Percentiles rank a stretch among this genome's conserved stretches.
Evolutionary conservation across 768 basidiomycete species (phyloP).

Genomic region (Pleurotus djamor): DNA sequence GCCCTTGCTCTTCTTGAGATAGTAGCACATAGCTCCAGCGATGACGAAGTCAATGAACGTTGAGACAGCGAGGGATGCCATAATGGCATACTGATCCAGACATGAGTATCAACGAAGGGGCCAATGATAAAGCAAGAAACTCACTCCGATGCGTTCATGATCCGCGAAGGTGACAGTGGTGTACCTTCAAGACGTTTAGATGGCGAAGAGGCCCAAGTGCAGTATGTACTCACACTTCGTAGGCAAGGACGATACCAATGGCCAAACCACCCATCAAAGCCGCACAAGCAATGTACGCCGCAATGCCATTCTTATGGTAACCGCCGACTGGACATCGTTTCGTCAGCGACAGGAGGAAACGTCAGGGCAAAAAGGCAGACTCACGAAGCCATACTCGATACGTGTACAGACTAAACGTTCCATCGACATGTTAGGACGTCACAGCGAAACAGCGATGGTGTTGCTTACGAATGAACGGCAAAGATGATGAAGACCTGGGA

Average conservation of each 20-base stretch:
- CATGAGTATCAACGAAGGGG: too few relatives aligned
- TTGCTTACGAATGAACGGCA: slow-evolving; percentile 39
- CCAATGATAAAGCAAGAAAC: too few relatives aligned
- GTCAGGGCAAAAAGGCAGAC: slow-evolving; percentile 16
- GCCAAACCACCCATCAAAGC: slow-evolving; percentile 18
- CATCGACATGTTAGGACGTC: not conserved
- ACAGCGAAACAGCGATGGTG: not conserved
- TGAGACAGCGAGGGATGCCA: slow-evolving; percentile 36
- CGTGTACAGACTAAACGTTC: slow-evolving; percentile 33
- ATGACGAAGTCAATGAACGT: slow-evolving; percentile 45
- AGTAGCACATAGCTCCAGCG: slow-evolving; percentile 28
- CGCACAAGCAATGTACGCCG: slow-evolving; percentile 22
- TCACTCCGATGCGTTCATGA: slow-evolving; percentile 26
- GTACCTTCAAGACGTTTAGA: slow-evolving; percentile 18
- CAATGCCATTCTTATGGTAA: slow-evolving; percentile 27
- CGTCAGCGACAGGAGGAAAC: not conserved
- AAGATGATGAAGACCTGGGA: slow-evolving; percentile 37
- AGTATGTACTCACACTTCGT: slow-evolving; percentile 28
- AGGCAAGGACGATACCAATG: slow-evolving; percentile 29
- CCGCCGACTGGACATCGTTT: slow-evolving; percentile 22
- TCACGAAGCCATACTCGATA: slow-evolving; percentile 45
- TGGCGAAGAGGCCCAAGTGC: not conserved
- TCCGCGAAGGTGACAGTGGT: slow-evolving; percentile 26
- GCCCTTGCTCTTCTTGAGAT: slow-evolving; percentile 28
- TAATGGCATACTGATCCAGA: slow-evolving; percentile 36